Evolutionary conservation across 768 basidiomycete species (phyloP).

Genomic region (Pleurotus ostreatus): DNA sequence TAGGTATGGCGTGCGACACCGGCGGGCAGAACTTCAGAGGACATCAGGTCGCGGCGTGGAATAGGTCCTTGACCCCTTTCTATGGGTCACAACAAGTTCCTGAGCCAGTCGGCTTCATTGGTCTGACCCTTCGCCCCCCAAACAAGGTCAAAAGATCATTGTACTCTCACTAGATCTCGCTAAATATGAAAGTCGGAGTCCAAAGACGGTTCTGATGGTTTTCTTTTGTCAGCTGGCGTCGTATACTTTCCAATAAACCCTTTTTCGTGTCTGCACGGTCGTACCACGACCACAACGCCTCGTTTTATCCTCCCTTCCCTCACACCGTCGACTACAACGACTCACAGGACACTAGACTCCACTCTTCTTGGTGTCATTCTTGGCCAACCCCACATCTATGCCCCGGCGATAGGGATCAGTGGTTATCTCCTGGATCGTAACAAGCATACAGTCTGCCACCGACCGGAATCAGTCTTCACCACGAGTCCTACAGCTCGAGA

Average conservation of each 20-base stretch:
- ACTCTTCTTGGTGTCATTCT: no score
- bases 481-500: no score
- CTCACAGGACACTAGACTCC: no score
- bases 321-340: no score
- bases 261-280: not conserved
- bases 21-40: not conserved
- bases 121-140: not conserved
- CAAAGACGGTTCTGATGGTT: conserved; percentile 6
- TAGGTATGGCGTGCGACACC: not conserved
- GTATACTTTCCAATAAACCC: not conserved
- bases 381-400: no score
- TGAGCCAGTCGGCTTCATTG: not conserved
- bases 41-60: not conserved
- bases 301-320: no score
- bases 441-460: no score
- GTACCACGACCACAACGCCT: no score
- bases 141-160: not conserved
- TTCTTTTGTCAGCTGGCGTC: conserved; percentile 2
- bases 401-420: no score
- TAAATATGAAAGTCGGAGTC: conserved; percentile 5
- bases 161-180: not conserved
- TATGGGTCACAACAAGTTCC: not conserved
- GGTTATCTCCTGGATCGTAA: no score
- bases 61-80: not conserved
- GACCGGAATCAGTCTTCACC: no score